Evolutionary conservation across 371 early-diverging fungal species (phyloP), one percentile per base, ranked within the genome.

Genomic region (Capillidium rhysosporum): DNA sequence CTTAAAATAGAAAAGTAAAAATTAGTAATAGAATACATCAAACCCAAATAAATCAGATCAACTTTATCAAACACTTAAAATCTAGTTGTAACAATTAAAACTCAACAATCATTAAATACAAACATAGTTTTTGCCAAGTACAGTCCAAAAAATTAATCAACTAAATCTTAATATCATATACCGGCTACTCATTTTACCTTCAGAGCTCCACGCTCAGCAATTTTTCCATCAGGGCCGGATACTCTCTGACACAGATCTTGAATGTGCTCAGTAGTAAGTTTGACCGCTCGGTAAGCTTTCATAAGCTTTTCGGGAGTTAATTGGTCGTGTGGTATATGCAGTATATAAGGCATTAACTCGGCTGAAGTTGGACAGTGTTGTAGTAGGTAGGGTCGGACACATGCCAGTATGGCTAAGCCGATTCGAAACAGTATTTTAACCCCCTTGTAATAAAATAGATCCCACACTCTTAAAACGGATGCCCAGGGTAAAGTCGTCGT

Each of bases 401-500:
- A 56, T 9, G 80, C 73, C 53, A 89, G 47, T 30, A 94, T 83
- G 0, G 81, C 90, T 23, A 94, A 62, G 3, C 86, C 86, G 5
- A 84, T 72, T 9, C 91, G 70, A 62, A 90, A 90, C 46, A 91
- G 72, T 0, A 83, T 80, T 59, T 91, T 89, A 54, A 75, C 69
- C 55, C 86, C 87, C 67, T 86, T 85, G 62, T 71, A 82, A 55
- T 81, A 77, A 52, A 94, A 86, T 60, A 90, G 79, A 67, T 94
- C 95, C 92, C 93, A 92, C 24, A 92, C 81, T 1, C 91, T 72
- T 31, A 94, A 66, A 7, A 87, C 92, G 0, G 90, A 75, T 14
- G 74, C 71, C 95, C 95, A 94, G 3, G 93, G 93, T 39, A 92
- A 65, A 1, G 84, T 70, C 76, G 82, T 75, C 1, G 92, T 92